phyloP scores from a whole-genome alignment of 1,284 basidiomycete species.

The Ganoderma boninense region DNA sequence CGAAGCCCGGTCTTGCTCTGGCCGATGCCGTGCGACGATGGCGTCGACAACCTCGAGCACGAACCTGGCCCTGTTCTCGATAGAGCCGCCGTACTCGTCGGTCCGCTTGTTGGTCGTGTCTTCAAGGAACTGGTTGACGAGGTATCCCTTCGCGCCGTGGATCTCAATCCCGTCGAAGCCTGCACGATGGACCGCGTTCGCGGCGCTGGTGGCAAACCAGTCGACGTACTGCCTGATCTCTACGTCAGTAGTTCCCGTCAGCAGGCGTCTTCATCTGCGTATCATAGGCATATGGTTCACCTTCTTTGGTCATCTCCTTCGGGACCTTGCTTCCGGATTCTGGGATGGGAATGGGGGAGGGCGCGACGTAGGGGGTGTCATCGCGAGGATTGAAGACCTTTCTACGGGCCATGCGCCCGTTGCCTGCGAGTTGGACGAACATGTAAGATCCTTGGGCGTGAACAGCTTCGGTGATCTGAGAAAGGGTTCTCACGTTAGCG shows the following conservation, averaged over 20 bases:
- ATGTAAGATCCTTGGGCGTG: neutral
- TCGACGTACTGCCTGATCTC: conserved; percentile 20
- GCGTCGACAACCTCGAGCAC: conserved; percentile 54
- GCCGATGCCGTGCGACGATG: conserved; percentile 42
- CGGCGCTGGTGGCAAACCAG: conserved; percentile 30
- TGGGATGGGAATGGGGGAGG: neutral
- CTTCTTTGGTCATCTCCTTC: neutral
- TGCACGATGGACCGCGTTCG: conserved; percentile 17
- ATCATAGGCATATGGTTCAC: neutral
- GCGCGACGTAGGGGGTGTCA: neutral
- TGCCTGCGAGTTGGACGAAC: neutral
- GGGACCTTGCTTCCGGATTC: neutral
- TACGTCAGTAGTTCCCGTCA: neutral
- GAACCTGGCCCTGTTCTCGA: conserved; percentile 60
- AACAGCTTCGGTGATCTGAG: neutral
- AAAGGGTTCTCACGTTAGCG: too few relatives aligned
- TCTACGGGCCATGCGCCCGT: neutral
- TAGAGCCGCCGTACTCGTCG: conserved; percentile 62
- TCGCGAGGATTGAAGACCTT: neutral
- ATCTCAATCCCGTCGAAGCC: conserved; percentile 45
- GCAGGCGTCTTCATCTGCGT: neutral
- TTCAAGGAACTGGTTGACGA: conserved; percentile 49
- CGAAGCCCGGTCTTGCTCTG: conserved; percentile 51
- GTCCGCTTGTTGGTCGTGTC: conserved; percentile 55
- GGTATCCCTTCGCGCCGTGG: conserved; percentile 45